phyloP scores from a whole-genome alignment of 192 early-diverging fungal genomes.

The Globomyces pollinis-pini region DNA sequence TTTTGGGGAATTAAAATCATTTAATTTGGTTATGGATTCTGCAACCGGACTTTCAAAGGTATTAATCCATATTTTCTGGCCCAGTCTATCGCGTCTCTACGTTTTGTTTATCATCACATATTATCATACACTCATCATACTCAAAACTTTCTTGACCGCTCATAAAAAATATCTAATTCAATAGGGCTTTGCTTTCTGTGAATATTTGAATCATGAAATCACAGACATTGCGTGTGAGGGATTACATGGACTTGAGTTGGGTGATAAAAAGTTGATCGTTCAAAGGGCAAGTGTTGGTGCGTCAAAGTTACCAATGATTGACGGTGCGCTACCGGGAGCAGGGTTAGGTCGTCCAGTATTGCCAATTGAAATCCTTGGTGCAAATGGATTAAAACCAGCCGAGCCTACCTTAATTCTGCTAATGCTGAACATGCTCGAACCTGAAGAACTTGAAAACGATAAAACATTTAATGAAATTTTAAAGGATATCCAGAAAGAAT shows the following conservation, averaged over 20 bases:
- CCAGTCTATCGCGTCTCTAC: too few species aligned
- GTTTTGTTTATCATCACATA: neutral
- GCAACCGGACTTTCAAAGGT: slow-evolving; percentile 68
- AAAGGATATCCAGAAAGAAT: slow-evolving; percentile 88
- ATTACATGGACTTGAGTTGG: slow-evolving; percentile 91
- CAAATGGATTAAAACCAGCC: slow-evolving; percentile 35
- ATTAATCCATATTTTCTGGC: too few species aligned
- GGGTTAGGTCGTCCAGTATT: slow-evolving; percentile 12
- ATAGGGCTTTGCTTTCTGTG: slow-evolving; percentile 93
- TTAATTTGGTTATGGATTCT: slow-evolving; percentile 87
- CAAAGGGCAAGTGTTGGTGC: slow-evolving; percentile 82
- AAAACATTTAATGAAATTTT: slow-evolving; percentile 84
- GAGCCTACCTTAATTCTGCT: slow-evolving; percentile 76
- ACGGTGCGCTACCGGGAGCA: slow-evolving; percentile 39
- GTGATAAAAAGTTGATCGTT: slow-evolving; percentile 86
- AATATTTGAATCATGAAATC: slow-evolving; percentile 78
- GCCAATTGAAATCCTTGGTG: slow-evolving; percentile 33
- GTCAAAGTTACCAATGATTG: slow-evolving; percentile 32
- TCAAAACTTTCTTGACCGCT: neutral
- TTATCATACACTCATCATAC: neutral
- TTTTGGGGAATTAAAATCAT: slow-evolving; percentile 88
- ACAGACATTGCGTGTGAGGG: slow-evolving; percentile 94
- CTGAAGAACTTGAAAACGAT: slow-evolving; percentile 75
- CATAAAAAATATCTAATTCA: neutral
- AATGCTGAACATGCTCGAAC: slow-evolving; percentile 91